Evolutionary conservation across 148 eudicot species (phyloP).

Genomic region (Rheum nobile): DNA sequence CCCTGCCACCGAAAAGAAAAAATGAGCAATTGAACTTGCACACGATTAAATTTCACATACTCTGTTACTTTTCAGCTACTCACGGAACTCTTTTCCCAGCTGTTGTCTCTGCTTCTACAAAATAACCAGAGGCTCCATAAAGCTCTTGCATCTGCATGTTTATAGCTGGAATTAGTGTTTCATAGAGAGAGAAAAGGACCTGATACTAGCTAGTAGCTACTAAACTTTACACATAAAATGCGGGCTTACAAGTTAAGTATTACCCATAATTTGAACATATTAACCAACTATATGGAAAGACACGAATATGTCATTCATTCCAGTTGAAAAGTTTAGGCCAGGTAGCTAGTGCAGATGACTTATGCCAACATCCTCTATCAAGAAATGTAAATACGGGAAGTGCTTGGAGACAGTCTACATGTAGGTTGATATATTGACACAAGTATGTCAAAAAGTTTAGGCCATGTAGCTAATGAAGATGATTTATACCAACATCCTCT

Average conservation of each 20-base stretch:
- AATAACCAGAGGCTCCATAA: conserved; percentile 94
- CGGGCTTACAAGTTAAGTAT: not conserved
- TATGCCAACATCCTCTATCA: not conserved
- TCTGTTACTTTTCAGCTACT: conserved; percentile 17
- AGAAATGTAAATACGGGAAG: not conserved
- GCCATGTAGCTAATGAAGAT: not conserved
- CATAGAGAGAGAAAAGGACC: not conserved
- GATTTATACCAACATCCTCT: not conserved
- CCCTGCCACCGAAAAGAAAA: conserved; percentile 31
- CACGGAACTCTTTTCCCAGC: conserved; percentile 44
- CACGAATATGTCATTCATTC: not conserved
- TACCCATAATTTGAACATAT: not conserved
- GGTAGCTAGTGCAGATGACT: not conserved
- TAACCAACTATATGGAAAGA: not conserved
- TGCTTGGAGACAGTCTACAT: too few species aligned
- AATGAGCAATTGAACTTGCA: not conserved
- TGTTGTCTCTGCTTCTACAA: conserved; percentile 43
- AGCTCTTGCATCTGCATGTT: conserved; percentile 74
- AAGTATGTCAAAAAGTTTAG: not conserved
- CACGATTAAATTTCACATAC: not conserved
- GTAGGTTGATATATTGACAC: too few species aligned
- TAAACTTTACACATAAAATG: not conserved
- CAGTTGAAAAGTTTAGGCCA: not conserved
- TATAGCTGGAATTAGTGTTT: not conserved
- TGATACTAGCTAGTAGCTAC: not conserved